Conservation (phyloP, 805 yeast genomes). For the Candida suzukii region DNA sequence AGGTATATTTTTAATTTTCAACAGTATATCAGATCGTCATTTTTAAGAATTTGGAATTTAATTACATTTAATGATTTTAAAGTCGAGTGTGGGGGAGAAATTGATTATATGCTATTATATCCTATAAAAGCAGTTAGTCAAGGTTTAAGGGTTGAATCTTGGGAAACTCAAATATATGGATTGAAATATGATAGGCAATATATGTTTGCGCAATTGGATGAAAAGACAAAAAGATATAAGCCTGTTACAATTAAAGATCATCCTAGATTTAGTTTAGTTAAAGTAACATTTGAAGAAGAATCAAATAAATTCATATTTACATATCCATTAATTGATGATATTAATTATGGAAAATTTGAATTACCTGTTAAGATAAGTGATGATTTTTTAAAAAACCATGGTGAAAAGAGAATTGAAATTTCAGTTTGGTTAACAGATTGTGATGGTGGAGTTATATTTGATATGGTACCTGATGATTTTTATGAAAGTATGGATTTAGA, state of each 20-base stretch:
- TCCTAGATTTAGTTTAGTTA: slow-evolving; percentile 8
- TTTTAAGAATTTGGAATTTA: neutral
- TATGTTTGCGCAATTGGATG: slow-evolving; percentile 12
- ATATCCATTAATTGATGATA: slow-evolving; percentile 8
- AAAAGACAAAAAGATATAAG: slow-evolving; percentile 7
- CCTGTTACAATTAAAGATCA: slow-evolving; percentile 11
- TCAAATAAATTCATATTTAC: slow-evolving; percentile 12
- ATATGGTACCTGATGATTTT: slow-evolving; percentile 13
- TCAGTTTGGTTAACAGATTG: slow-evolving; percentile 15
- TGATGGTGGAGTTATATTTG: slow-evolving; percentile 15
- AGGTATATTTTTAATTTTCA: neutral
- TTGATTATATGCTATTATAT: slow-evolving; percentile 19
- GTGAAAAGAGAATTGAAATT: slow-evolving; percentile 8
- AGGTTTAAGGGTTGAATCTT: slow-evolving; percentile 18
- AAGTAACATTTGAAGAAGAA: slow-evolving; percentile 8
- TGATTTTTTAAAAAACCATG: slow-evolving; percentile 10
- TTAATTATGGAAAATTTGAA: neutral
- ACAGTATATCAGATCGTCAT: neutral
- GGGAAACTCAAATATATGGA: slow-evolving; percentile 22
- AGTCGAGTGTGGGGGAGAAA: slow-evolving; percentile 16
- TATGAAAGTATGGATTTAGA: slow-evolving; percentile 12
- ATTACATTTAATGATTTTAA: neutral
- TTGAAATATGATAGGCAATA: slow-evolving; percentile 22
- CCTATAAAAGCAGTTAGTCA: slow-evolving; percentile 22
- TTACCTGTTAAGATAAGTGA: slow-evolving; percentile 14